Base-by-base conservation (phyloP, 164 flowering plant genomes). In the Santalum album region DNA sequence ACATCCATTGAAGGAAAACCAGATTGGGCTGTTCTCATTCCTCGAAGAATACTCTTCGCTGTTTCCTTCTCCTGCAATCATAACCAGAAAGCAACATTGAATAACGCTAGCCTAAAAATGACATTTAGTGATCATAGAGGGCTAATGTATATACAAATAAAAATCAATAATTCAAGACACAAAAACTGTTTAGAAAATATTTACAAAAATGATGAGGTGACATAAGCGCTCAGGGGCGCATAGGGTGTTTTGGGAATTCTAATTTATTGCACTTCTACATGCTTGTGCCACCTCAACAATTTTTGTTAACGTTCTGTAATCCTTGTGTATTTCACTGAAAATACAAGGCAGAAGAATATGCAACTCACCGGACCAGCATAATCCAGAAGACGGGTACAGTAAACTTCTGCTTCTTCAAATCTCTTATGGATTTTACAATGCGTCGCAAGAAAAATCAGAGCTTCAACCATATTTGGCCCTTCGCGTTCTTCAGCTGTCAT, bases 401-500 rank as follows among this genome's bases (percentile, higher is more conserved):
- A 90, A 52, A 82, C 75, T 67, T 90, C 89, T 6, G 96, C 87
- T 66, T 90, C 94, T 62, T 90, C 89, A 58, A 79, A 82, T 64
- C 77, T 82, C 62, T 81, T 80, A 54, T 73, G 75, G 18, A 59
- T 38, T 64, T 72, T 87, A 69, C 74, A 90, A 64, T 84, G 65
- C 23, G 60, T 69, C 19, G 95, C 97, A 68, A 94, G 89, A 71
- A 84, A 94, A 25, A 80, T 55, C 56, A 94, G 54, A 61, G 97
- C 87, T 68, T 86, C 95, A 52, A 90, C 84, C 80, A 86, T 77
- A 56, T 90, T 82, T 23, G 92, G 90, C 21, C 96, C 97, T 59
- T 90, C 96, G 68, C 95, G 79, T 62, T 81, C 97, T 66, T 94
- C 99, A 53, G 68, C 74, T 70, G 87, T 89, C 97, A 94, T 90